These are phyloP conservation scores for Trapa incisa DNA, from an alignment of 345 rosid species.

Conservation along the genomic window DNA sequence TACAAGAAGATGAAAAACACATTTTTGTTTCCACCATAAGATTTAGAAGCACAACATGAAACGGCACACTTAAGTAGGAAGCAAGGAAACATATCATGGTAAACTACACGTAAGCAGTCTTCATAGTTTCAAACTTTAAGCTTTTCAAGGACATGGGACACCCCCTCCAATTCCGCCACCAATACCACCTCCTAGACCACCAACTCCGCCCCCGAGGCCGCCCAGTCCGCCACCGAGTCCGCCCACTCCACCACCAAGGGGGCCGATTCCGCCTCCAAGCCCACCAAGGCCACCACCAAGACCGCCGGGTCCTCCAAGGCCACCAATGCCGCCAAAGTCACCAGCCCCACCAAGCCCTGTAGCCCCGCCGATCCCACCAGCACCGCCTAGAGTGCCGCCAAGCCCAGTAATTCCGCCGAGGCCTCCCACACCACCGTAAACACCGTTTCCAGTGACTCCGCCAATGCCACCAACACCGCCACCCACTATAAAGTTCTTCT, in stretches of 20 bases:
- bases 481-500: not conserved
- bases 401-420: not conserved
- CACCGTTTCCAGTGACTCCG: not conserved
- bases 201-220: not conserved
- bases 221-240: not conserved
- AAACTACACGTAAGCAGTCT: too few species aligned
- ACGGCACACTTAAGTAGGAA: too few species aligned
- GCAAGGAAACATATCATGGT: too few species aligned
- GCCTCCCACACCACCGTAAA: conserved; percentile 3
- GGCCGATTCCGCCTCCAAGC: not conserved
- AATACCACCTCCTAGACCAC: not conserved
- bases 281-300: not conserved
- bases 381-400: not conserved
- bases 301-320: not conserved
- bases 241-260: not conserved
- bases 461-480: conserved; percentile 2
- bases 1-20: too few species aligned
- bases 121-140: too few species aligned
- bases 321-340: too few species aligned
- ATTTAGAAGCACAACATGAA: too few species aligned
- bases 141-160: not conserved
- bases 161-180: not conserved
- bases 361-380: not conserved
- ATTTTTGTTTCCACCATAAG: too few species aligned
- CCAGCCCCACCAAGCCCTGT: not conserved